These are phyloP conservation scores for Ottelia alismoides DNA, from an alignment of 106 monocot species.

Conservation along the genomic window DNA sequence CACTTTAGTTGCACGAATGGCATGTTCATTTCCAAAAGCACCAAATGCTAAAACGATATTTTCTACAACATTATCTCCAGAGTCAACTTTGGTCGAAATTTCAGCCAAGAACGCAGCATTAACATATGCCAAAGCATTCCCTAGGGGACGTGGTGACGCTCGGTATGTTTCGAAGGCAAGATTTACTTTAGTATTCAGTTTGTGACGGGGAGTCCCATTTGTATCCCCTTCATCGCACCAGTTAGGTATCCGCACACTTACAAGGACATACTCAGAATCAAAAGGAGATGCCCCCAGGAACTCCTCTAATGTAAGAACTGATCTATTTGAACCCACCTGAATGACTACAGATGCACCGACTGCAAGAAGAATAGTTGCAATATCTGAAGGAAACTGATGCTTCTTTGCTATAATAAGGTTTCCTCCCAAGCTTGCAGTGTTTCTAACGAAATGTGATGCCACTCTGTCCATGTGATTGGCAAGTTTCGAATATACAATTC, in stretches of 20 bases:
- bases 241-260: slow-evolving; percentile 54
- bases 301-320: slow-evolving; percentile 34
- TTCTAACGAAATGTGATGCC: slow-evolving; percentile 62
- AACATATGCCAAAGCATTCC: slow-evolving; percentile 64
- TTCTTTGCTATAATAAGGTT: slow-evolving; percentile 80
- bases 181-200: neutral
- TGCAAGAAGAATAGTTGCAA: slow-evolving; percentile 77
- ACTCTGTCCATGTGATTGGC: slow-evolving; percentile 71
- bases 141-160: slow-evolving; percentile 70
- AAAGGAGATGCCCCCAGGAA: slow-evolving; percentile 38
- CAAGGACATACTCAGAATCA: slow-evolving; percentile 30
- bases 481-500: slow-evolving; percentile 40
- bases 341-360: slow-evolving; percentile 36
- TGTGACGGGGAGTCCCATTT: neutral
- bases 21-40: slow-evolving; percentile 51
- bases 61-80: slow-evolving; percentile 22
- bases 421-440: slow-evolving; percentile 78
- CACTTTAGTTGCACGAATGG: slow-evolving; percentile 45
- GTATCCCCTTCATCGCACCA: too few relatives aligned
- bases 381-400: slow-evolving; percentile 61
- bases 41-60: slow-evolving; percentile 57
- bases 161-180: slow-evolving; percentile 57
- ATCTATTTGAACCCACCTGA: slow-evolving; percentile 21
- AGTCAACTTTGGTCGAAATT: slow-evolving; percentile 12
- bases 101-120: slow-evolving; percentile 70